Conservation (phyloP, 345 rosid species). For the Capsella bursapastoris region DNA sequence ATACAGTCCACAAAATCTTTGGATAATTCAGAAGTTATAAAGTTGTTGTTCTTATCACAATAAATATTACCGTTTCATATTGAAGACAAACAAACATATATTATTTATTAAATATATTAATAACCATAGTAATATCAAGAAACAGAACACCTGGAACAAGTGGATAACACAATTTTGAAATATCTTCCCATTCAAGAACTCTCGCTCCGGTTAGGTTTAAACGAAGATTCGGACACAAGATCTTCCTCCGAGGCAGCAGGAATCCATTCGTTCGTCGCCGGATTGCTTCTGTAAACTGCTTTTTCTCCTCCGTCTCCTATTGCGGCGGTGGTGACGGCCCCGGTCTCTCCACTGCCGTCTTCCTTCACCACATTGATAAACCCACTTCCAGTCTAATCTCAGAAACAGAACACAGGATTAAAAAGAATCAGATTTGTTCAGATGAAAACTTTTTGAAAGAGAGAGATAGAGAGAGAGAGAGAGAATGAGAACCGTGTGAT, state of each 20-base stretch:
- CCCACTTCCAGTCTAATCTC: conserved; percentile 68
- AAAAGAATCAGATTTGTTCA: neutral
- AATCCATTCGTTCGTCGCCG: conserved; percentile 81
- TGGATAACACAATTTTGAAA: conserved; percentile 1
- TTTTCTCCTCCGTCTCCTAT: conserved; percentile 39
- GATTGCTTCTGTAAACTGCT: conserved; percentile 55
- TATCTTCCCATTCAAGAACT: conserved; percentile 35
- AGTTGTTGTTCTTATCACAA: conserved; percentile 20
- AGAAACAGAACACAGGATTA: conserved; percentile 24
- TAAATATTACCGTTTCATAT: neutral
- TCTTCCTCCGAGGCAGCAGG: conserved; percentile 46
- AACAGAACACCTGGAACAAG: conserved; percentile 29
- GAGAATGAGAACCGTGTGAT: conserved; percentile 56
- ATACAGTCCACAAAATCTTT: conserved; percentile 35
- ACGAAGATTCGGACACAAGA: conserved; percentile 42
- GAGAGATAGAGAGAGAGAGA: neutral
- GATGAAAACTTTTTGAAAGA: neutral
- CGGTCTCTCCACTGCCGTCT: conserved; percentile 44
- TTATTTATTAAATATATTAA: neutral
- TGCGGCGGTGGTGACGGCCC: neutral
- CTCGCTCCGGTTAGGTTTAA: conserved; percentile 71
- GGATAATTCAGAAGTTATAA: neutral
- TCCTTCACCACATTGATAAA: conserved; percentile 55
- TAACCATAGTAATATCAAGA: conserved; percentile 17
- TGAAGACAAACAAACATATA: neutral